Percentiles rank a stretch among this genome's conserved stretches.
Conservation (phyloP, 495 filamentous ascomycete species). For the Astrocystis sublimbata region DNA sequence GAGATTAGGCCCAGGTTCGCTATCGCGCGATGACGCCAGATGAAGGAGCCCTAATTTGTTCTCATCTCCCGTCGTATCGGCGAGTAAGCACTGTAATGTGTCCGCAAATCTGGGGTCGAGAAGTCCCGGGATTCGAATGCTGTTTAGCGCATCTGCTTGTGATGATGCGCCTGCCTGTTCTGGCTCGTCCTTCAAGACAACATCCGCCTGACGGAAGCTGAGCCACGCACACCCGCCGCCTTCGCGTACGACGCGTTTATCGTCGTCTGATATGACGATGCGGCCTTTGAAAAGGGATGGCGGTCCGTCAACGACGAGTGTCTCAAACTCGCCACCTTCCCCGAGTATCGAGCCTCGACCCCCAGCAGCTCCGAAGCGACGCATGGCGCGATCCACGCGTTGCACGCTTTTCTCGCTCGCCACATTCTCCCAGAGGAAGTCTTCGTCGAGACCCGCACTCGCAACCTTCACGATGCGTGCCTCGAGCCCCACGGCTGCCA, state of each 20-base stretch:
- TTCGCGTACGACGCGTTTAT: slow-evolving; percentile 56
- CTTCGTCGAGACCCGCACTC: slow-evolving; percentile 81
- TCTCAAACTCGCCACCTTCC: slow-evolving; percentile 97
- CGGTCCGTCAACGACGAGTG: slow-evolving; percentile 81
- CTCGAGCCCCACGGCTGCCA: slow-evolving; percentile 74
- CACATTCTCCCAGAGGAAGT: slow-evolving; percentile 82
- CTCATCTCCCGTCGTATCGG: slow-evolving; percentile 4
- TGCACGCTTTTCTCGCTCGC: slow-evolving; percentile 50
- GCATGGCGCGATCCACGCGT: slow-evolving; percentile 62
- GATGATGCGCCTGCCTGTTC: slow-evolving; percentile 10
- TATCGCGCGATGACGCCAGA: not conserved
- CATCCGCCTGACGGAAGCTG: slow-evolving; percentile 57
- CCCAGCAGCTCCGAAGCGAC: slow-evolving; percentile 63
- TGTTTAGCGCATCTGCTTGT: slow-evolving; percentile 18
- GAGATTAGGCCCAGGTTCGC: not conserved
- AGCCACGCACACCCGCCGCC: slow-evolving; percentile 73
- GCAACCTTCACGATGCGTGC: slow-evolving; percentile 92
- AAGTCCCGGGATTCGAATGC: slow-evolving; percentile 50
- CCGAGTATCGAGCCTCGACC: slow-evolving; percentile 70
- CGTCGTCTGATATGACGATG: slow-evolving; percentile 62
- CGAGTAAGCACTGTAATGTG: slow-evolving; percentile 7
- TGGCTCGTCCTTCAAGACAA: slow-evolving; percentile 52
- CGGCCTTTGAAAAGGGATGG: slow-evolving; percentile 64
- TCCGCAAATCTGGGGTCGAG: slow-evolving; percentile 49
- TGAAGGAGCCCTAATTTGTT: not conserved